Evolutionary conservation across 2,329 filamentous ascomycete species (phyloP).

Genomic region (Trichoderma koningii): DNA sequence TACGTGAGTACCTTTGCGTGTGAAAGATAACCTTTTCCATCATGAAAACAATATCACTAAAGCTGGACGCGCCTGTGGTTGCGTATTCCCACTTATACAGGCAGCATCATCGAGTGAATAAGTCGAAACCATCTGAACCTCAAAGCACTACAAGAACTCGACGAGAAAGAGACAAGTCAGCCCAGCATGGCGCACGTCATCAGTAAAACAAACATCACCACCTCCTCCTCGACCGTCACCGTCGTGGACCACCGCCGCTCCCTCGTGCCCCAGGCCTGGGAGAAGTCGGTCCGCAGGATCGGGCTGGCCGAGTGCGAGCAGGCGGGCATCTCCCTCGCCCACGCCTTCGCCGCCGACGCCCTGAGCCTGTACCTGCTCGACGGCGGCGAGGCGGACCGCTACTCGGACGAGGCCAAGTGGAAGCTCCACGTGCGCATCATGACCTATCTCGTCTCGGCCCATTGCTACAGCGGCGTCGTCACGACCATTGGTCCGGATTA

Average conservation of each 20-base stretch:
- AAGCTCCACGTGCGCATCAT: slow-evolving; percentile 75
- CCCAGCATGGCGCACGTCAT: slow-evolving; percentile 27
- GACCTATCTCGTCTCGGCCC: slow-evolving; percentile 74
- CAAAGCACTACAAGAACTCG: not conserved
- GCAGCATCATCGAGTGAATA: slow-evolving; percentile 25
- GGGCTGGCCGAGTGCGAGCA: slow-evolving; percentile 68
- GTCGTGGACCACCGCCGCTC: slow-evolving; percentile 39
- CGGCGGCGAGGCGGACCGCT: slow-evolving; percentile 64
- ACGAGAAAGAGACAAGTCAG: slow-evolving; percentile 6
- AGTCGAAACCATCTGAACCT: not conserved
- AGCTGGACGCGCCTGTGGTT: not conserved
- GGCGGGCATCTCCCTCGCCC: slow-evolving; percentile 70
- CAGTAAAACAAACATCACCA: slow-evolving; percentile 26
- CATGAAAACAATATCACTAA: slow-evolving; percentile 12
- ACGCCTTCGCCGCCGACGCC: slow-evolving; percentile 75
- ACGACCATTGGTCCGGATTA: slow-evolving; percentile 74
- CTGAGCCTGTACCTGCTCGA: slow-evolving; percentile 75
- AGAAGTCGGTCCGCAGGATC: slow-evolving; percentile 62
- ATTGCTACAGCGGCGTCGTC: slow-evolving; percentile 72
- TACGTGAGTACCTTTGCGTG: slow-evolving; percentile 39
- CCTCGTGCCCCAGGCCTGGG: slow-evolving; percentile 56
- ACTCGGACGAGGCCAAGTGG: slow-evolving; percentile 70
- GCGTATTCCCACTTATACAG: slow-evolving; percentile 16
- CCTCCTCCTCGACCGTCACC: not conserved
- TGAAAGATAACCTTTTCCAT: too few species aligned